These are phyloP conservation scores for Colletotrichum tropicale DNA, from an alignment of 2,329 filamentous ascomycete species.

Conservation along the genomic window DNA sequence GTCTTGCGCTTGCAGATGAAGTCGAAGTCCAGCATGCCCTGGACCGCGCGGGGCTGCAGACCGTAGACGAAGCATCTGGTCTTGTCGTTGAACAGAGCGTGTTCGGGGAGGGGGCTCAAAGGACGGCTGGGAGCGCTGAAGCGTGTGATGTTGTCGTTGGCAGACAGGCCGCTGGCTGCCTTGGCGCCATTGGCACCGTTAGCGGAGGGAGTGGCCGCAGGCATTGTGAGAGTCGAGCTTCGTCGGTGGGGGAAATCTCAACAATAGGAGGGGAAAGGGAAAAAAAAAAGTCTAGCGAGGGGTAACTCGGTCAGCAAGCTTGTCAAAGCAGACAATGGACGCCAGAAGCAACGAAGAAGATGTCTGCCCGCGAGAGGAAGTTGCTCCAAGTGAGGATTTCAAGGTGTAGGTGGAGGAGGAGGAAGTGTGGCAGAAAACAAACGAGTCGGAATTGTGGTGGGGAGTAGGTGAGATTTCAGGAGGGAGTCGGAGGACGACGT, in stretches of 20 bases:
- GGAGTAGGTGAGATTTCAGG: constrained; percentile 23
- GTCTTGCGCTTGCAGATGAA: constrained; percentile 99
- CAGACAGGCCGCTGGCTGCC: constrained; percentile 62
- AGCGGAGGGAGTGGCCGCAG: constrained; percentile 44
- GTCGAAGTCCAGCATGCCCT: constrained; percentile 98
- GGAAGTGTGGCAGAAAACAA: constrained; percentile 19
- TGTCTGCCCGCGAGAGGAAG: constrained; percentile 10
- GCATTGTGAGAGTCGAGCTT: constrained; percentile 50
- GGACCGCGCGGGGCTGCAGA: constrained; percentile 91
- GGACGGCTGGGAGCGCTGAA: constrained; percentile 93
- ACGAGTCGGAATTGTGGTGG: constrained; percentile 19
- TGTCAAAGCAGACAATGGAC: constrained; percentile 20
- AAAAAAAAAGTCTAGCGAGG: constrained; percentile 23
- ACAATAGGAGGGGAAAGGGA: not conserved
- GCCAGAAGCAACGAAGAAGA: constrained; percentile 13
- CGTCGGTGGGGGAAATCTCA: constrained; percentile 15
- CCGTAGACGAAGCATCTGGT: constrained; percentile 99
- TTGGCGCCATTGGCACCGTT: constrained; percentile 54
- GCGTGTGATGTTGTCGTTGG: constrained; percentile 98
- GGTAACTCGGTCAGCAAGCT: constrained; percentile 20
- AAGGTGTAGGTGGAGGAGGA: constrained; percentile 9
- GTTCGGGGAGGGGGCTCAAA: constrained; percentile 83
- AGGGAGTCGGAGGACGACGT: constrained; percentile 18
- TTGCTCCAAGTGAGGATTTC: constrained; percentile 14
- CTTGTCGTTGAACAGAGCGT: constrained; percentile 98